A percentile compares a stretch with the other conserved stretches of the same genome.
Conservation (phyloP, 1,284 basidiomycete genomes). For the Porodaedalea pini region DNA sequence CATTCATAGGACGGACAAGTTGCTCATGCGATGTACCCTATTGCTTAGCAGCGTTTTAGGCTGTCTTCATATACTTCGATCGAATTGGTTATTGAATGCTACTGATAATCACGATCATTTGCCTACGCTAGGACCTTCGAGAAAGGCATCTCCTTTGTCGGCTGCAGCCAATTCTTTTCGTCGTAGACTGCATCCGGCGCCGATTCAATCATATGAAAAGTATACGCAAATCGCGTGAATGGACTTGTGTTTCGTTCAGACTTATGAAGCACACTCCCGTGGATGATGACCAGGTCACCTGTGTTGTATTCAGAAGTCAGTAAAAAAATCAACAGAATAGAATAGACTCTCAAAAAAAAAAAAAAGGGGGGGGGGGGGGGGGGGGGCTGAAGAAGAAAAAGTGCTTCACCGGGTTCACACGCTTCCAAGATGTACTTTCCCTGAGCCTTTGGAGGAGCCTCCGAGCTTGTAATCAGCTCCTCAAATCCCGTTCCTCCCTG, state of each 20-base stretch:
- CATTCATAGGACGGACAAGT: constrained; percentile 16
- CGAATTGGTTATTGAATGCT: too few species aligned
- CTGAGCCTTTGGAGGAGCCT: constrained; percentile 43
- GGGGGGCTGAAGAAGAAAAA: neutral
- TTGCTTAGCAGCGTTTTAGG: too few species aligned
- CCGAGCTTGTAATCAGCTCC: constrained; percentile 41
- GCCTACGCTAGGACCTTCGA: constrained; percentile 53
- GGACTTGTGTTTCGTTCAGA: constrained; percentile 75
- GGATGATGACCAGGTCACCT: constrained; percentile 87
- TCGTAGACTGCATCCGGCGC: constrained; percentile 64
- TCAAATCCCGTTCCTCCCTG: constrained; percentile 85
- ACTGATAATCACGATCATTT: too few species aligned
- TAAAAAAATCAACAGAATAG: neutral
- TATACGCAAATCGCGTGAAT: constrained; percentile 84
- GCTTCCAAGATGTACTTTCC: constrained; percentile 66
- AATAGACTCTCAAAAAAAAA: neutral
- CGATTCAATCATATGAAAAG: constrained; percentile 89
- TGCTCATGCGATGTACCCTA: too few species aligned
- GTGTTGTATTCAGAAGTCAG: neutral
- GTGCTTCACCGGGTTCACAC: constrained; percentile 66
- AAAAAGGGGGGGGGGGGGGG: too few species aligned
- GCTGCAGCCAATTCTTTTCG: constrained; percentile 87
- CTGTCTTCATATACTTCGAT: too few species aligned
- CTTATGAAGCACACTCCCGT: constrained; percentile 87
- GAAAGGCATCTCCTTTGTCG: constrained; percentile 79